phyloP scores from a whole-genome alignment of 257 asterid species.

The Craterostigma plantagineum region DNA sequence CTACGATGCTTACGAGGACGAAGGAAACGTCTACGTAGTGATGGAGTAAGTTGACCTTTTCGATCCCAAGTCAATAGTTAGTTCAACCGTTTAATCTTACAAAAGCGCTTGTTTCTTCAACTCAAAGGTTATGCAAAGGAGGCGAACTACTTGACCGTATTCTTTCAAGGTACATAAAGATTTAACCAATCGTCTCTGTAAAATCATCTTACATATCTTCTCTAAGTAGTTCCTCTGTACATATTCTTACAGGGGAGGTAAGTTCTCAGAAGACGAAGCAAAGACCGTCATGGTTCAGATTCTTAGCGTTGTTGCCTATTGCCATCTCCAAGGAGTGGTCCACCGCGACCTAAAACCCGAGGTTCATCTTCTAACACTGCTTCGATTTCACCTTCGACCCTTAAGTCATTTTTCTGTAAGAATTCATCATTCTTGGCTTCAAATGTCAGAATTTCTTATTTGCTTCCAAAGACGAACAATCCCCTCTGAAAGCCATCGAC shows the following conservation, averaged over 20 bases:
- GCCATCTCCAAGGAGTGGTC: slow-evolving; percentile 81
- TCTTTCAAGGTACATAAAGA: slow-evolving; percentile 34
- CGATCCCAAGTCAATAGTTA: not conserved
- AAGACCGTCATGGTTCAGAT: slow-evolving; percentile 47
- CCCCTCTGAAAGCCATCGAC: slow-evolving; percentile 74
- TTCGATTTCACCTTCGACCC: too few species aligned
- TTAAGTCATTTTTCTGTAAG: too few species aligned
- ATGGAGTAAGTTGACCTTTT: slow-evolving; percentile 7
- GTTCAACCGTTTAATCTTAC: too few species aligned
- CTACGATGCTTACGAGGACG: slow-evolving; percentile 53
- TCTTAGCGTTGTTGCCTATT: slow-evolving; percentile 47
- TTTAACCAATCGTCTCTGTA: too few species aligned
- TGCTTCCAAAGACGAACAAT: slow-evolving; percentile 53
- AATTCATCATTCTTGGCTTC: too few species aligned
- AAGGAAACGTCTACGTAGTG: slow-evolving; percentile 19
- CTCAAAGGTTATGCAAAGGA: slow-evolving; percentile 71
- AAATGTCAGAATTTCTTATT: slow-evolving; percentile 58
- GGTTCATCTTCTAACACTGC: slow-evolving; percentile 13
- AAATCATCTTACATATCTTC: too few species aligned
- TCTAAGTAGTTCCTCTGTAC: not conserved
- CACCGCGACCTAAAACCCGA: slow-evolving; percentile 71
- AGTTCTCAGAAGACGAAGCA: slow-evolving; percentile 56
- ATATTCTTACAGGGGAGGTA: slow-evolving; percentile 36
- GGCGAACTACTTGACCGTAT: slow-evolving; percentile 72
- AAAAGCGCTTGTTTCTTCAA: not conserved